These are phyloP conservation scores for Colletotrichum theobromicola DNA, from an alignment of 2,329 filamentous ascomycete genomes.

Conservation along the genomic window DNA sequence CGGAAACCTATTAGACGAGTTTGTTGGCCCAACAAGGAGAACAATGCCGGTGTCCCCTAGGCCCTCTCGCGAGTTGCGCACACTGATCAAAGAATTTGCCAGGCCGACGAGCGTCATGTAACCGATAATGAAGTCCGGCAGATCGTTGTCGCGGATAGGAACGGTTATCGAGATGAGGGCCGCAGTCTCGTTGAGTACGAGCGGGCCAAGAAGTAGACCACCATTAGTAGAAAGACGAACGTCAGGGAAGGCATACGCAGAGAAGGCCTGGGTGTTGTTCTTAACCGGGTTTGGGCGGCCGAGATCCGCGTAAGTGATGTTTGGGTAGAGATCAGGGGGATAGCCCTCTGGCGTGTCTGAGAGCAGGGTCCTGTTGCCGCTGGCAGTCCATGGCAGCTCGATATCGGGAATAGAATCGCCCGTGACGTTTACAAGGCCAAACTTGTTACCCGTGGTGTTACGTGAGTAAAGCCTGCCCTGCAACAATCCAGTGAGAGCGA, in stretches of 20 bases:
- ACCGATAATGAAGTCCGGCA: slow-evolving; percentile 70
- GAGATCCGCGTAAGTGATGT: slow-evolving; percentile 69
- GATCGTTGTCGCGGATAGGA: slow-evolving; percentile 74
- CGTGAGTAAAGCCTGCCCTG: slow-evolving; percentile 78
- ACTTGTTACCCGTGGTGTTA: slow-evolving; percentile 61
- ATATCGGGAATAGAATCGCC: slow-evolving; percentile 53
- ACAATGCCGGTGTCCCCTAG: slow-evolving; percentile 73
- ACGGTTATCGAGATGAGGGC: slow-evolving; percentile 83
- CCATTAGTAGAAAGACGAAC: slow-evolving; percentile 54
- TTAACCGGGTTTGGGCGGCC: slow-evolving; percentile 43
- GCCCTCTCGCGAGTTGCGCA: slow-evolving; percentile 70
- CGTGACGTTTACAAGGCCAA: slow-evolving; percentile 71
- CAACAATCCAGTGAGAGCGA: slow-evolving; percentile 62
- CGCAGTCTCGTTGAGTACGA: slow-evolving; percentile 73
- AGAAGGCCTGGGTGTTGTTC: slow-evolving; percentile 44
- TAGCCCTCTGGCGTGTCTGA: slow-evolving; percentile 71
- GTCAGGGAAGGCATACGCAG: slow-evolving; percentile 55
- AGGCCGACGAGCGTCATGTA: slow-evolving; percentile 85
- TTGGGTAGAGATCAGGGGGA: slow-evolving; percentile 76
- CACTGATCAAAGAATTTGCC: slow-evolving; percentile 65
- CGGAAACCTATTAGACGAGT: slow-evolving; percentile 69
- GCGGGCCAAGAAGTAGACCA: slow-evolving; percentile 78
- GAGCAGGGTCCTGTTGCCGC: slow-evolving; percentile 65
- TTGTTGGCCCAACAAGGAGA: slow-evolving; percentile 72
- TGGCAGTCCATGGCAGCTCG: slow-evolving; percentile 63